Evolutionary conservation across 2,329 filamentous ascomycete genomes (phyloP), one percentile per base, ranked within the genome.

Genomic region (Cercospora citrullina): DNA sequence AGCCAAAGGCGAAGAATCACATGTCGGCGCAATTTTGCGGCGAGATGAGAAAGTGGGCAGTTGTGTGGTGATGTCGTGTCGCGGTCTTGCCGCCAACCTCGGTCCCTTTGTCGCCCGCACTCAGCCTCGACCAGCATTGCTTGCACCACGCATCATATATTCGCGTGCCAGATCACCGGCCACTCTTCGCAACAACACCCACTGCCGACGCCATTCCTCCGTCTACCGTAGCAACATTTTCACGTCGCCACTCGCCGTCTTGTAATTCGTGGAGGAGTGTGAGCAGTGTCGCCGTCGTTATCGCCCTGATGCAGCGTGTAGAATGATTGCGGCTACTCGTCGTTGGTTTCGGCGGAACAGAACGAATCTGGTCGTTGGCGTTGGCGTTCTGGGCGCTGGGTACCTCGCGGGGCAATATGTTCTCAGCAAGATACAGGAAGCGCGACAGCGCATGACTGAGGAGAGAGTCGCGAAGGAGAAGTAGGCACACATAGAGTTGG

Each of bases 391-490:
- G 72, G 94, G 94, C 73, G 92, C 91, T 63, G 93, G 93, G 73
- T 99, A 99, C 81, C 83, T 97, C 69, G 94, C 91, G 65, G 93
- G 92, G 45, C 93, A 97, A 80, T 99, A 97, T 89, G 88, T 97
- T 73, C 81, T 97, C 77, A 87, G 87, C 76, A 98, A 97, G 86
- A 90, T 98, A 76, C 91, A 91, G 72, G 94, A 98, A 81, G 93
- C 94, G 75, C 89, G 94, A 73, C 93, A 97, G 86, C 93, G 94
- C 79, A 96, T 97, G 92, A 94, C 91, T 81, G 94, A 93, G 80
- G 95, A 98, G 77, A 90, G 93, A 76, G 96, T 97, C 78, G 92
- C 94, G 63, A 94, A 94, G 79, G 95, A 99, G 83, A 99, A 99
- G 94, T 97, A 83, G 75, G 87, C 31, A 31, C n/a, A 23, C 21